phyloP scores from a whole-genome alignment of 305 asterid genomes.

The Ajuga reptans region DNA sequence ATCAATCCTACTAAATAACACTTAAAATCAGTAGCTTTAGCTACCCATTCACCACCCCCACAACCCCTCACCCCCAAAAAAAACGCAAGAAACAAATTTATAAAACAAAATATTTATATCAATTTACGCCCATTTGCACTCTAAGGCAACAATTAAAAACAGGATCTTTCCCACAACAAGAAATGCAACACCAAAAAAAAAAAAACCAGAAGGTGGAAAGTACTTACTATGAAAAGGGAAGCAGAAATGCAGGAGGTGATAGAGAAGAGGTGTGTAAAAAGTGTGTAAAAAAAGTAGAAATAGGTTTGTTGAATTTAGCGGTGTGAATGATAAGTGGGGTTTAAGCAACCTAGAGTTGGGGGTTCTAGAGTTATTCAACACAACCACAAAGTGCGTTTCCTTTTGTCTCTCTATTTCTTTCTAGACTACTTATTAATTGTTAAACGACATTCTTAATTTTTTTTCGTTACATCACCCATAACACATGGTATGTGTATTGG shows the following conservation, averaged over 20 bases:
- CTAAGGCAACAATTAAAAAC: conserved; percentile 18
- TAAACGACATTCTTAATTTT: too few species aligned
- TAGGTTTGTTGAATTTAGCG: conserved; percentile 18
- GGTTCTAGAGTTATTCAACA: conserved; percentile 26
- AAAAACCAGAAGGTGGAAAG: conserved; percentile 21
- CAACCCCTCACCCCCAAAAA: too few species aligned
- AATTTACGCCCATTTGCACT: conserved; percentile 9
- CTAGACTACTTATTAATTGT: not conserved
- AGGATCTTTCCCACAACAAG: conserved; percentile 22
- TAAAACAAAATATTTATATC: not conserved
- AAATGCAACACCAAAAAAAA: not conserved
- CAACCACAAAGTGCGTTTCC: conserved; percentile 29
- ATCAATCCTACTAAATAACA: conserved; percentile 23
- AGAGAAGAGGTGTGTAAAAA: conserved; percentile 22
- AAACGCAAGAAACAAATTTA: not conserved
- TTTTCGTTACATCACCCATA: too few species aligned
- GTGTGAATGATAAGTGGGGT: conserved; percentile 31
- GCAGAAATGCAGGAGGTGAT: conserved; percentile 1
- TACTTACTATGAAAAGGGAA: conserved; percentile 8
- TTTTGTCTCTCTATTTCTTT: conserved; percentile 20
- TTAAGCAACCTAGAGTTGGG: conserved; percentile 34
- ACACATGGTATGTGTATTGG: too few species aligned
- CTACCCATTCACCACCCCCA: too few species aligned
- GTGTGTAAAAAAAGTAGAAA: conserved; percentile 18
- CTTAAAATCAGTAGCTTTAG: conserved; percentile 8